Evolutionary conservation across 2,329 filamentous ascomycete genomes (phyloP), one percentile per base, ranked within the genome.

Genomic region (Akanthomyces muscarius): DNA sequence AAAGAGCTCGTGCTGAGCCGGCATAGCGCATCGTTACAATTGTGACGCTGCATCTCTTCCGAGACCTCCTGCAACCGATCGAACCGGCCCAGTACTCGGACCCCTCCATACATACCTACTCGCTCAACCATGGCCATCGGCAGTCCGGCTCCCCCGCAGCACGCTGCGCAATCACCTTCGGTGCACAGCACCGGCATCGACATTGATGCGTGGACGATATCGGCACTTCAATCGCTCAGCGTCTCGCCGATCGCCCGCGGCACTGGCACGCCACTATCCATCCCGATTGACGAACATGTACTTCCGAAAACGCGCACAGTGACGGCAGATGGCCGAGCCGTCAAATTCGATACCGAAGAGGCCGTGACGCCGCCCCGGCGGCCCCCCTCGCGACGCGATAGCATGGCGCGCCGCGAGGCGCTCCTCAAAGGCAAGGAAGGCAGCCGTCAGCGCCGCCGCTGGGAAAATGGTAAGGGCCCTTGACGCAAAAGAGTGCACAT

Each of bases 381-480:
- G 62, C 83, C 77, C 61, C 79, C 72, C 0, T 81, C 81, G 21
- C 75, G 77, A 38, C 74, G 81, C 73, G 89, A 86, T 66, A 85
- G 82, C 68, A 74, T 81, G 74, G 76, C 77, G 62, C 78, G 84
- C 58, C 87, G 93, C 21, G 92, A 97, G 67, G 85, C 87, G 2
- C 72, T 96, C 59, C 80, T 95, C 38, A 96, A 92, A 78, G 94
- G 94, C 63, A 96, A 96, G 69, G 92, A 97, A 75, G 94, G 94
- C 41, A 94, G 87, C 69, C 85, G 94, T 42, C 88, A 94, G 70
- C 83, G 94, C 56, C 88, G 94, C 69, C 84, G 94, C 62, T 98
- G 93, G 92, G 95, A 99, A 80, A 99, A 98, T 75, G 91, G 92
- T 96, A 83, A 62, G 38, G 13, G 25, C 33, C 8, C 33, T 10